Evolutionary conservation across 2,329 filamentous ascomycete genomes (phyloP), one percentile per base, ranked within the genome.

Genomic region (Botrytis fabae): DNA sequence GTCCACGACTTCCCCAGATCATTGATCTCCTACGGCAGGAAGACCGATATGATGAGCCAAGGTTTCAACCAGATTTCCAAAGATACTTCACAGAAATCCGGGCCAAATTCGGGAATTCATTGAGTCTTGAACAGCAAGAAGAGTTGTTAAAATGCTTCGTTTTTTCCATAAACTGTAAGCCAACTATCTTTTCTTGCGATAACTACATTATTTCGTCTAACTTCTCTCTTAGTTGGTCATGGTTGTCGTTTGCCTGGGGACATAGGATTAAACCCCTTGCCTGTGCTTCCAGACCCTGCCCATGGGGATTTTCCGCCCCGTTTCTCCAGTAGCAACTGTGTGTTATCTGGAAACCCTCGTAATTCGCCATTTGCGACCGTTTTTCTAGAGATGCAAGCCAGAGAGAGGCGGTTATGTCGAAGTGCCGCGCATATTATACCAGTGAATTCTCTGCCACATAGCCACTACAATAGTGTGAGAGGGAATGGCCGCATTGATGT

Each of bases 221-320:
- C n/a, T 4, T 18, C 20, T 20, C 16, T 28, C 3, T 18, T 28
- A 54, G 28, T 35, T 1, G 4, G 8, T 22, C 9, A 10, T 20
- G 54, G 54, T 35, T 16, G 6, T 1, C 2, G 0, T 32, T 59
- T 22, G 8, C 54, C 54, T 32, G 54, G 54, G 18, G n/a, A 59
- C 16, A 59, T 59, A 5, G 16, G 1, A 35, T 9, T 20, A 28
- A 8, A 22, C 3, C 14, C 12, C 16, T 35, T 35, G 54, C 7
- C 7, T 32, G 20, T 59, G 28, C 16, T 32, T 59, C 28, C 28
- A 59, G n/a, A 32, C 54, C 28, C 8, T 59, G n/a, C 16, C 3
- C 14, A n/a, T 35, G 54, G 18, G 2, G n/a, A 4, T n/a, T 0
- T 20, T 22, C 3, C 7, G 4, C 28, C 28, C 2, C 16, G 10